phyloP scores from a whole-genome alignment of 768 basidiomycete genomes.

The Leccinellum luteum region DNA sequence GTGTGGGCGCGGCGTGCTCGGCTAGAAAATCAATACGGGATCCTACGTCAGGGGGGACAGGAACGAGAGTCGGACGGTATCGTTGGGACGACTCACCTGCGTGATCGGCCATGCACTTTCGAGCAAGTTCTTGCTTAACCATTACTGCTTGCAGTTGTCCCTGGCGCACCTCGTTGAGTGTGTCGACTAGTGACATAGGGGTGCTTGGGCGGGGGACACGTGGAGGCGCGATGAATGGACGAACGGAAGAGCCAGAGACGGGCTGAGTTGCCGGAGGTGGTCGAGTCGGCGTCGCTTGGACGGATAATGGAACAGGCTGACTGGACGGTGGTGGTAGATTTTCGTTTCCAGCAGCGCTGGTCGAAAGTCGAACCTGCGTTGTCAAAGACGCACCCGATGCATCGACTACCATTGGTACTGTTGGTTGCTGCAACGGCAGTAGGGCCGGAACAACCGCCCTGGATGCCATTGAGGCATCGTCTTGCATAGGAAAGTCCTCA shows the following conservation, averaged over 20 bases:
- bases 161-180: slow-evolving; percentile 18
- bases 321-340: background rate
- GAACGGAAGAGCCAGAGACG: slow-evolving; percentile 1
- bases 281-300: background rate
- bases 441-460: background rate
- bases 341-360: background rate
- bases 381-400: background rate
- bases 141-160: background rate
- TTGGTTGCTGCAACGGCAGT: background rate
- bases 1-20: background rate
- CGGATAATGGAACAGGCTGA: background rate
- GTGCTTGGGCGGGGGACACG: slow-evolving; percentile 14
- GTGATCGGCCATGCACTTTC: background rate
- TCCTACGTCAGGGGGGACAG: background rate
- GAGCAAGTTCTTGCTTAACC: background rate
- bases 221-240: slow-evolving; percentile 22
- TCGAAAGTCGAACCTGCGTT: background rate
- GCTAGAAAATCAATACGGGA: background rate
- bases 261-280: slow-evolving; percentile 4
- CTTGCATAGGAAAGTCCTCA: slow-evolving; percentile 8
- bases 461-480: background rate
- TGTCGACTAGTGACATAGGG: slow-evolving; percentile 20
- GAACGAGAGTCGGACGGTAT: background rate
- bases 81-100: background rate
- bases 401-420: background rate